Percentiles rank a stretch among this genome's conserved stretches.
phyloP scores from a whole-genome alignment of 805 yeast species.

The Tetrapisispora nanseiensis region DNA sequence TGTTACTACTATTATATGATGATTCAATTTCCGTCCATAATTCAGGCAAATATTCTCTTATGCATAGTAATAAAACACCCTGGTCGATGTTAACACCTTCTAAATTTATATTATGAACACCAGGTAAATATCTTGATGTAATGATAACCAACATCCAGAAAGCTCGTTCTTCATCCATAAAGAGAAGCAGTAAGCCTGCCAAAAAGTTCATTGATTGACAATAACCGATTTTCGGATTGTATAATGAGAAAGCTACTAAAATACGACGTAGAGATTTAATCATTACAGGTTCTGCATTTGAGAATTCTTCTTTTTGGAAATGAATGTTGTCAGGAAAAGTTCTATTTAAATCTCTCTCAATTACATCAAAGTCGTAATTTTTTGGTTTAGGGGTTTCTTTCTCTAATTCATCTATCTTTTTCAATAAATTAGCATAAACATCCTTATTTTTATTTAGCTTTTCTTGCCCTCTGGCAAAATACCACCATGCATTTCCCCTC shows the following conservation, averaged over 20 bases:
- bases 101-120: constrained; percentile 77
- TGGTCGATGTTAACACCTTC: constrained; percentile 96
- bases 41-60: constrained; percentile 73
- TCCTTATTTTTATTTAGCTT: constrained; percentile 60
- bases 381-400: constrained; percentile 6
- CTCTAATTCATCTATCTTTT: constrained; percentile 48
- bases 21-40: constrained; percentile 53
- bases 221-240: constrained; percentile 86
- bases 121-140: constrained; percentile 77
- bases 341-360: constrained; percentile 86
- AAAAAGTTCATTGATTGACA: constrained; percentile 92
- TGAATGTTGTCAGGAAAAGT: constrained; percentile 91
- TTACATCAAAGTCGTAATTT: constrained; percentile 65
- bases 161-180: constrained; percentile 81
- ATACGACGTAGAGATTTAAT: constrained; percentile 71
- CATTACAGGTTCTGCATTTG: constrained; percentile 47
- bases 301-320: constrained; percentile 42
- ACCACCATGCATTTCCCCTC: constrained; percentile 97
- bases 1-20: constrained; percentile 5
- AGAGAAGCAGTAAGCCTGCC: constrained; percentile 75
- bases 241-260: constrained; percentile 70
- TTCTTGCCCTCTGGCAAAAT: constrained; percentile 80
- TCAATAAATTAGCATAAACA: constrained; percentile 59
- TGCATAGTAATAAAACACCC: constrained; percentile 82
- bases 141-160: constrained; percentile 95